phyloP scores from a whole-genome alignment of 1,139 yeast species.

The Williopsis jadinii region DNA sequence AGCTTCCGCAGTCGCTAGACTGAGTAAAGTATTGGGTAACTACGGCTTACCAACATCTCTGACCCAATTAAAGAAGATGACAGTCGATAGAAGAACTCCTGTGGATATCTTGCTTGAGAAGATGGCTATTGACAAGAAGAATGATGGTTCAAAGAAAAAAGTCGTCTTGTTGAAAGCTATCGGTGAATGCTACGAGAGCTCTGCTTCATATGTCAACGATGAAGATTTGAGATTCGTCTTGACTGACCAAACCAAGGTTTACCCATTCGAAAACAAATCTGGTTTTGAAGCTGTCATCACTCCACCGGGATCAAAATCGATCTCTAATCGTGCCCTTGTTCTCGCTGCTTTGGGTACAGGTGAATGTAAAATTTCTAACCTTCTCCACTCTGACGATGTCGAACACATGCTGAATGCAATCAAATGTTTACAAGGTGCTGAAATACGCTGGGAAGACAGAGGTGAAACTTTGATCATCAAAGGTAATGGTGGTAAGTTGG shows the following conservation, averaged over 20 bases:
- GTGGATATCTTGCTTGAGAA: conserved; percentile 66
- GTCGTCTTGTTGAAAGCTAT: conserved; percentile 77
- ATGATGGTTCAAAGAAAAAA: conserved; percentile 86
- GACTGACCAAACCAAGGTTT: conserved; percentile 75
- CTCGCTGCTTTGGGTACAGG: conserved; percentile 91
- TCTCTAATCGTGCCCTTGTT: conserved; percentile 88
- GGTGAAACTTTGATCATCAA: conserved; percentile 81
- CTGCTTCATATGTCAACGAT: conserved; percentile 80
- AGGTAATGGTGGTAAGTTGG: conserved; percentile 78
- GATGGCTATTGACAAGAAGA: conserved; percentile 95
- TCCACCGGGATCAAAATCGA: conserved; percentile 98
- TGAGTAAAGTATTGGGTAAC: conserved; percentile 73
- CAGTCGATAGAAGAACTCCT: conserved; percentile 66
- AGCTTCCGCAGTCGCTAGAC: conserved; percentile 91
- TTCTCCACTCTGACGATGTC: conserved; percentile 93
- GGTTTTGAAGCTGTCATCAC: conserved; percentile 32
- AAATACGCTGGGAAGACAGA: conserved; percentile 70
- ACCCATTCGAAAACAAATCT: conserved; percentile 42
- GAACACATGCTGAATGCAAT: conserved; percentile 93
- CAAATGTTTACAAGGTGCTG: conserved; percentile 71
- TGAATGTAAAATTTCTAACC: conserved; percentile 70
- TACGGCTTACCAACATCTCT: conserved; percentile 81
- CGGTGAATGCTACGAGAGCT: conserved; percentile 83
- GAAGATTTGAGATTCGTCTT: conserved; percentile 74
- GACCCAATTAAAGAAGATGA: conserved; percentile 57